phyloP scores from a whole-genome alignment of 805 yeast genomes.

The Candida boidinii region DNA sequence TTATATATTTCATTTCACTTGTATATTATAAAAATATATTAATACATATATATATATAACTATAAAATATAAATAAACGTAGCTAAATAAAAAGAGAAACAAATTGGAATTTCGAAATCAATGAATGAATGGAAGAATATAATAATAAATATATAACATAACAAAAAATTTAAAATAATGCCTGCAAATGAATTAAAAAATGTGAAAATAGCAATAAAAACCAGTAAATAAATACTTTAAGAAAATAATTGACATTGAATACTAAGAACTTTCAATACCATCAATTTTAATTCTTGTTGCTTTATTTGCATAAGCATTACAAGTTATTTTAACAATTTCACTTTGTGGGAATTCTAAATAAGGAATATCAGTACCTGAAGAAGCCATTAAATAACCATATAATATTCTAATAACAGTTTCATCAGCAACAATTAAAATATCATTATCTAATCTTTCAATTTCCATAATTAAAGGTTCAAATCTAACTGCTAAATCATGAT shows the following conservation, averaged over 20 bases:
- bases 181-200: no score
- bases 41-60: neutral
- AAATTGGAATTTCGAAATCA: neutral
- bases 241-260: no score
- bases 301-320: constrained; percentile 74
- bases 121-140: neutral
- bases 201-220: no score
- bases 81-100: neutral
- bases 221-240: no score
- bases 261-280: constrained; percentile 12
- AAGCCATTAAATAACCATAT: constrained; percentile 93
- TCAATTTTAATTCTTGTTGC: constrained; percentile 44
- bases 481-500: constrained; percentile 91
- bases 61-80: no score
- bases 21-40: neutral
- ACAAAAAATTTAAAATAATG: neutral
- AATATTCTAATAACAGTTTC: constrained; percentile 83
- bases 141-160: no score
- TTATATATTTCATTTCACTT: no score
- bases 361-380: constrained; percentile 82
- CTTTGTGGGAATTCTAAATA: constrained; percentile 65
- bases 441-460: constrained; percentile 87
- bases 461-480: constrained; percentile 90
- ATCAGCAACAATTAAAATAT: constrained; percentile 85
- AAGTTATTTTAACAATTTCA: constrained; percentile 79